Evolutionary conservation across 1,284 basidiomycete species (phyloP).

Genomic region (Malassezia vespertilionis): DNA sequence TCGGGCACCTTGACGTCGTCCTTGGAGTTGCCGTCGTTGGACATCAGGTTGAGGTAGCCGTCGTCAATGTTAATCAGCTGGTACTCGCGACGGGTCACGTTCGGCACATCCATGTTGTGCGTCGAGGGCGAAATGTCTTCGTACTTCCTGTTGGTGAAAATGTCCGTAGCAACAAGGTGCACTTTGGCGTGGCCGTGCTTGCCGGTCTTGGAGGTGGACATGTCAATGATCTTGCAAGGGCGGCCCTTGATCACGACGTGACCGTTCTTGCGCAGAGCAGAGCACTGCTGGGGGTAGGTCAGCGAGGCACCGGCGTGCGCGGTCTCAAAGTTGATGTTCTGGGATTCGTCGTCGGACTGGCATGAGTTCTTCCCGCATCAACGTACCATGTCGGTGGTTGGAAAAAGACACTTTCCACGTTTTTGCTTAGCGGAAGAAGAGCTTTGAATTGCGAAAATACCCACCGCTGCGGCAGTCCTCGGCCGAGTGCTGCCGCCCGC

Average conservation of each 20-base stretch:
- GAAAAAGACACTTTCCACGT: neutral
- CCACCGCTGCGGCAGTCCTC: slow-evolving; percentile 13
- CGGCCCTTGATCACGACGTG: slow-evolving; percentile 96
- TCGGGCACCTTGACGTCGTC: slow-evolving; percentile 94
- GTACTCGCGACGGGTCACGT: slow-evolving; percentile 83
- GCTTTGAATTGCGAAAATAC: neutral
- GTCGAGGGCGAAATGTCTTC: slow-evolving; percentile 98
- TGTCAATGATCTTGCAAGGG: slow-evolving; percentile 73
- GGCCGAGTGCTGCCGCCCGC: slow-evolving; percentile 7
- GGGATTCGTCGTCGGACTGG: slow-evolving; percentile 64
- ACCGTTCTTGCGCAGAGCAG: slow-evolving; percentile 77
- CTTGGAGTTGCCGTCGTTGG: slow-evolving; percentile 68
- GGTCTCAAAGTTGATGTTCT: slow-evolving; percentile 79
- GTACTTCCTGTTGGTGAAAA: slow-evolving; percentile 34
- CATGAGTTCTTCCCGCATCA: neutral
- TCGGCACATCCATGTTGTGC: slow-evolving; percentile 98
- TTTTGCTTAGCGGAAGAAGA: slow-evolving; percentile 9
- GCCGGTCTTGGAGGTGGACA: slow-evolving; percentile 99
- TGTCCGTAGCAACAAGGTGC: slow-evolving; percentile 91
- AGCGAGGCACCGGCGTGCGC: slow-evolving; percentile 49
- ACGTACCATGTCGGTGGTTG: slow-evolving; percentile 10
- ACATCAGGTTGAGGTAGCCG: slow-evolving; percentile 88
- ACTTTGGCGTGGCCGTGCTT: slow-evolving; percentile 98
- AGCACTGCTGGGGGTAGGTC: slow-evolving; percentile 73
- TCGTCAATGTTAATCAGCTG: slow-evolving; percentile 61